Evolutionary conservation across 768 basidiomycete genomes (phyloP), one percentile per base, ranked within the genome.

Genomic region (Pholiota molesta): DNA sequence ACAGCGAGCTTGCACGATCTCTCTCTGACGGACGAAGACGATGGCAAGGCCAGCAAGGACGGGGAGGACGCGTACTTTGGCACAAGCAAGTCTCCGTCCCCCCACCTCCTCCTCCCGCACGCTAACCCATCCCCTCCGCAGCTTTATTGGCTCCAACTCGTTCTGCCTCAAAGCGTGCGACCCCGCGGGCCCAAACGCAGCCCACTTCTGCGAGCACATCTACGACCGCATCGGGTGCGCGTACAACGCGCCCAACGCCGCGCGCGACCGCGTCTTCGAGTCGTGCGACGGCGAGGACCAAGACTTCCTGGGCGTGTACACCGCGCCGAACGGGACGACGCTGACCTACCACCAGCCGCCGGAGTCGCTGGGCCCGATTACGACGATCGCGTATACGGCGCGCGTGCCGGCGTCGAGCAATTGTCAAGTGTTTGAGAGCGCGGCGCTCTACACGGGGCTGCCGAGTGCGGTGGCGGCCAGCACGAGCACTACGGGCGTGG

Each of bases 101-200:
- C n/a, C n/a, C n/a, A n/a, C n/a, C n/a, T n/a, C n/a, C n/a, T n/a
- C n/a, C n/a, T n/a, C n/a, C n/a, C n/a, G n/a, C n/a, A n/a, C n/a
- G 85, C 74, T 40, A 33, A 37, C 44, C 55, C 17, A n/a, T n/a
- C n/a, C n/a, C n/a, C 26, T 26, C 26, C 26, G 5, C 65, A 89
- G 90, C 71, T 94, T 93, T 80, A 86, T 91, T 69, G 92, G 92
- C 53, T 81, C 80, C 26, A 72, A 77, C 64, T 57, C 61, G 23
- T 89, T 91, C 80, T 94, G 91, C 74, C 68, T 90, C 65, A 94
- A 93, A 74, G 77, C 82, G 0, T 94, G 92, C 76, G 85, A 91
- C 68, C 86, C 87, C 1, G 64, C 72, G 0, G 76, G 78, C 11
- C 67, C 81, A n/a, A 79, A 85, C 66, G 79, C 82, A 0, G 75